phyloP scores from a whole-genome alignment of 805 yeast genomes.

The Blastobotrys parvus region DNA sequence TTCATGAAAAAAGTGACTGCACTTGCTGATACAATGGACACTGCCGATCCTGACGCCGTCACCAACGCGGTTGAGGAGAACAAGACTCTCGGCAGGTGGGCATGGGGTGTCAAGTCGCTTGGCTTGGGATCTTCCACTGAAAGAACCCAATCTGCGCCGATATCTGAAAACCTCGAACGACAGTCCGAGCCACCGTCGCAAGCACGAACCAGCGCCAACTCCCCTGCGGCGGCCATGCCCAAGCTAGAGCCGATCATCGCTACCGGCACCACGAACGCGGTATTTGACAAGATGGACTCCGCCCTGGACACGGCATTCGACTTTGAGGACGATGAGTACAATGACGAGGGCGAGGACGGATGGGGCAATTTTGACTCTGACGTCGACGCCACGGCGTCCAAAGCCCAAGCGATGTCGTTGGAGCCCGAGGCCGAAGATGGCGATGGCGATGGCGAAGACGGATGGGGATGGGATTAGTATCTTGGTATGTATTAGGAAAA shows the following conservation, averaged over 20 bases:
- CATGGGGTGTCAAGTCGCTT: background rate
- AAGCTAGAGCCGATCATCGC: too few relatives aligned
- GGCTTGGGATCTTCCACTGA: background rate
- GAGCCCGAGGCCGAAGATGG: slow-evolving; percentile 12
- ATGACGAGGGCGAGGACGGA: slow-evolving; percentile 25
- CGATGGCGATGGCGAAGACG: slow-evolving; percentile 15
- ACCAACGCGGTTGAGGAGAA: background rate
- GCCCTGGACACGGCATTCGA: too few relatives aligned
- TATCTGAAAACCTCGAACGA: background rate
- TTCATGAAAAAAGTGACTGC: slow-evolving; percentile 48
- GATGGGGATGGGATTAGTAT: slow-evolving; percentile 11
- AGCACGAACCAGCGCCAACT: background rate
- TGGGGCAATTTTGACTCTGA: background rate
- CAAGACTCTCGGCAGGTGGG: background rate
- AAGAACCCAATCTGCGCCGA: background rate
- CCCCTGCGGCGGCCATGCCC: too few relatives aligned
- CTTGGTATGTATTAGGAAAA: background rate
- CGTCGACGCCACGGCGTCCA: slow-evolving; percentile 1
- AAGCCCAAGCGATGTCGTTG: slow-evolving; percentile 5
- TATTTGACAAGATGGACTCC: too few relatives aligned
- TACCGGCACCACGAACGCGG: too few relatives aligned
- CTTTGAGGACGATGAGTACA: slow-evolving; percentile 12
- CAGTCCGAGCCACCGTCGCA: background rate
- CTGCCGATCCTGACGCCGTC: slow-evolving; percentile 6
- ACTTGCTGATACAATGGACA: slow-evolving; percentile 33